Evolutionary conservation across 2,329 filamentous ascomycete genomes (phyloP).

Genomic region (Fusarium gaditjirri): DNA sequence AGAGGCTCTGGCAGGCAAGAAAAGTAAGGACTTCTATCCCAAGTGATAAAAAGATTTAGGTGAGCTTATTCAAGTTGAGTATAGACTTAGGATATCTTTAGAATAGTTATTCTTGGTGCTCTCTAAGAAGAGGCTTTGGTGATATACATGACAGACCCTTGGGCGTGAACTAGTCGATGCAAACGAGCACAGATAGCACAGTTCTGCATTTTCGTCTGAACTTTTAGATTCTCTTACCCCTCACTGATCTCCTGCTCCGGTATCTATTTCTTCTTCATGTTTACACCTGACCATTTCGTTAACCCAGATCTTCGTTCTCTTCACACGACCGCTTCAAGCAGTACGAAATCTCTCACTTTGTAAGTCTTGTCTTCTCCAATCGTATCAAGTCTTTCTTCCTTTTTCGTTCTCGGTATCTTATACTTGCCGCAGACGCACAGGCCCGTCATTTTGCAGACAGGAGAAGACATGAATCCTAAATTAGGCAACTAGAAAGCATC

Average conservation of each 20-base stretch:
- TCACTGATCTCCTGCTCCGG: background rate
- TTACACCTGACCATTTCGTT: background rate
- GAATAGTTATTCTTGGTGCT: background rate
- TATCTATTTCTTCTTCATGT: background rate
- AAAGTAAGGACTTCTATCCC: background rate
- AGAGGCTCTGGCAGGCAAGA: background rate
- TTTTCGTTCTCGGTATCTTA: background rate
- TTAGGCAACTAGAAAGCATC: background rate
- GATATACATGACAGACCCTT: background rate
- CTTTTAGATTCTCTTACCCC: too few relatives aligned
- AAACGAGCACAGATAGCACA: background rate
- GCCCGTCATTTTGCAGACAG: background rate
- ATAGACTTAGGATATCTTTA: background rate
- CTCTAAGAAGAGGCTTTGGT: background rate
- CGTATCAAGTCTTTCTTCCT: background rate
- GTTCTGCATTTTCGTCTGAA: background rate
- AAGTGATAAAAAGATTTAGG: background rate
- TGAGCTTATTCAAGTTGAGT: background rate
- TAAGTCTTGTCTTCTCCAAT: background rate
- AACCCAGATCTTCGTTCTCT: background rate
- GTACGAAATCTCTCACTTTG: background rate
- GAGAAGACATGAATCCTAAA: background rate
- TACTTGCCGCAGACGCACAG: rapidly evolving
- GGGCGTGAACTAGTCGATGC: background rate
- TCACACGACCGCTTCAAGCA: background rate